Evolutionary conservation across 1,284 basidiomycete genomes (phyloP).

Genomic region (Megacollybia platyphylla): DNA sequence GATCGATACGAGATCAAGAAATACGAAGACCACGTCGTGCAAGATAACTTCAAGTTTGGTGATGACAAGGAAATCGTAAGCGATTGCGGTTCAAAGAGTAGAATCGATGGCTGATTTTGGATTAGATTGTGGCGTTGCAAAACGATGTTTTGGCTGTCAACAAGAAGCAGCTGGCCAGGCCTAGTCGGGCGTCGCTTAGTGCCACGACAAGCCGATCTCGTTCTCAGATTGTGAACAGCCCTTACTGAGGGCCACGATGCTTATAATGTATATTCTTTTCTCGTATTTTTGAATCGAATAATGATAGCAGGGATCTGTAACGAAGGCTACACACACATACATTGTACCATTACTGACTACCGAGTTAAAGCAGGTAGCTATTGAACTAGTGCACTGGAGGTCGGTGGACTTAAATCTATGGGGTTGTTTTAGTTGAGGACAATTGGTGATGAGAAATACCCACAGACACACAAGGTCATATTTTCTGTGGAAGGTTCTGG

Average conservation of each 20-base stretch:
- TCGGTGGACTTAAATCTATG: neutral
- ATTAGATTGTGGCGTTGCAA: constrained; percentile 82
- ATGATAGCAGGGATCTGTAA: neutral
- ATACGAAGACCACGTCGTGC: constrained; percentile 90
- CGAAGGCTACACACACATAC: neutral
- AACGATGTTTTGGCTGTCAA: constrained; percentile 92
- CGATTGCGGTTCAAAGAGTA: constrained; percentile 6
- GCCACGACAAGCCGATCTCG: constrained; percentile 34
- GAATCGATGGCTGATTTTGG: constrained; percentile 4
- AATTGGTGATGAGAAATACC: neutral
- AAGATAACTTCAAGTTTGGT: constrained; percentile 93
- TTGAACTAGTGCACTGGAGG: neutral
- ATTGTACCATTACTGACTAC: neutral
- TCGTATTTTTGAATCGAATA: neutral
- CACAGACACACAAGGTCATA: constrained; percentile 1
- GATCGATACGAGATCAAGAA: constrained; percentile 96
- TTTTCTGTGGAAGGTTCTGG: constrained; percentile 2
- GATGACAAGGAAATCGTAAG: constrained; percentile 89
- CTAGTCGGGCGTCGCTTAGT: constrained; percentile 71
- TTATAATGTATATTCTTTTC: neutral
- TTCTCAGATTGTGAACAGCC: constrained; percentile 59
- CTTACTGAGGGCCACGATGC: constrained; percentile 29
- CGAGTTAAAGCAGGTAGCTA: neutral
- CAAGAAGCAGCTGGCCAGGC: constrained; percentile 83
- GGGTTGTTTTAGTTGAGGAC: neutral